phyloP scores from a whole-genome alignment of 2,329 filamentous ascomycete species.

The Dactylellina parvicollis region DNA sequence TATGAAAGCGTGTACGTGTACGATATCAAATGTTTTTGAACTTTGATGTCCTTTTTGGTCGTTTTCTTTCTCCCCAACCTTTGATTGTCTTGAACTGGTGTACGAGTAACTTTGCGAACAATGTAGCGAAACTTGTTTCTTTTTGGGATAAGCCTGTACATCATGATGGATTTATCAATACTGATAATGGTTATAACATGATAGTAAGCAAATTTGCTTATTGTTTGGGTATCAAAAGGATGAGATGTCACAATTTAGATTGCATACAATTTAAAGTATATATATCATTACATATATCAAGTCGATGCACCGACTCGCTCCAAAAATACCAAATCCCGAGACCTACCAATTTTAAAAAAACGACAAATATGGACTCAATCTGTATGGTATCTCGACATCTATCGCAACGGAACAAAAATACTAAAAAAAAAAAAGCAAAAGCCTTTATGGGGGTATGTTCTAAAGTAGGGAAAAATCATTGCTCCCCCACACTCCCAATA shows the following conservation, averaged over 20 bases:
- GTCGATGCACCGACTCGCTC: no score
- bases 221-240: no score
- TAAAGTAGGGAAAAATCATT: neutral
- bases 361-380: neutral
- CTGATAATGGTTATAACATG: no score
- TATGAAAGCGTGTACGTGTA: no score
- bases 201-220: no score
- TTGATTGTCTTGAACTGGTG: neutral
- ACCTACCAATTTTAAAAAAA: neutral
- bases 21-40: no score
- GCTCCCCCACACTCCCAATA: conserved; percentile 36
- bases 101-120: conserved; percentile 11
- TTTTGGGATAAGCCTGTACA: no score
- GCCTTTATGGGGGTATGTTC: neutral
- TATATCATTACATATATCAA: neutral
- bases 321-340: neutral
- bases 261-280: no score
- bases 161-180: no score
- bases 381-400: conserved; percentile 12
- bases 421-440: neutral
- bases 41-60: neutral
- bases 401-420: neutral
- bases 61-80: neutral
- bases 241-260: no score
- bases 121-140: neutral